Base-by-base conservation (phyloP, 148 eudicot species). In the Polygonum maritimum region DNA sequence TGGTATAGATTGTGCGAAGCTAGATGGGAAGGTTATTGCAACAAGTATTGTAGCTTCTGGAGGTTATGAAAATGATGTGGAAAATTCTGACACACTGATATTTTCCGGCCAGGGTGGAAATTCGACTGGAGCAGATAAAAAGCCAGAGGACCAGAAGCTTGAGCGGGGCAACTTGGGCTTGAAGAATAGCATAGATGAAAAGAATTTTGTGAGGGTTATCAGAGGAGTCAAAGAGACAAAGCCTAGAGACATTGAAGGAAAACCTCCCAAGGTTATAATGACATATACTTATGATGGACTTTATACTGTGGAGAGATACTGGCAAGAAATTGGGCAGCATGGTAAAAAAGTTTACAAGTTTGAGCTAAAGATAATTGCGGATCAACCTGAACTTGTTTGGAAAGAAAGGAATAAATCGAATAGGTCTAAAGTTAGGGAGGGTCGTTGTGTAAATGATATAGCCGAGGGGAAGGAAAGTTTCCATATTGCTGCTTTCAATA, bases 81-180 rank as follows among this genome's bases (percentile, higher is more conserved):
- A 83, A 13, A 81, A 84, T 79, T 78, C 93, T 18, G 92, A 93
- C 79, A 83, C 83, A 39, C 80, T 93, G 74, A 84, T 83, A 62
- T 93, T 89, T 79, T 86, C 88, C 26, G 98, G 96, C 60, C 90
- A 89, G 77, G 98, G 98, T 44, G 96, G 96, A 75, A 84, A 84
- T 71, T 54, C 75, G 7, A 71, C 78, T 5, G 88, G 87, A 16
- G 78, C 79, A 33, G 80, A 81, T 76, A 94, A 90, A 86, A 60
- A 78, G 71, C 85, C 86, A 39, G 88, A 86, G 77, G 95, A 94
- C 76, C 98, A 94, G 83, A 91, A 92, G 76, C 97, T 94, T 74
- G 95, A 85, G 78, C 83, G 91, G 71, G 98, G 93, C 45, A 94
- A 94, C 77, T 76, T 94, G 52, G 95, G 97, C 19, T 49, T 94